Base-by-base conservation (phyloP, 2,329 filamentous ascomycete genomes). In the Exophiala phaeomuriformis region DNA sequence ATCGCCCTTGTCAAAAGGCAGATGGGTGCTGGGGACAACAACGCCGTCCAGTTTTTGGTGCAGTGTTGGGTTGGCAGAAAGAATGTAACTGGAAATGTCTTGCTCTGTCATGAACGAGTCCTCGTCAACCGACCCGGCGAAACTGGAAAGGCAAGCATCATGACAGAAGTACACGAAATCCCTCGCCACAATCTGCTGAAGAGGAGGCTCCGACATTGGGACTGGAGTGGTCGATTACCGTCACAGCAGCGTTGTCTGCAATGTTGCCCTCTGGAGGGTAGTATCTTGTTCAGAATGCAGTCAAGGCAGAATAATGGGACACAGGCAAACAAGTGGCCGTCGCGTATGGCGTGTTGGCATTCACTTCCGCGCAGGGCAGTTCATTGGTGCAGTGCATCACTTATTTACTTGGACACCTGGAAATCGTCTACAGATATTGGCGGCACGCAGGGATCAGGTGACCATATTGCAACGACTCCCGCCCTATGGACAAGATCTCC, bases 121-220 rank as follows among this genome's bases (percentile, higher is more conserved):
- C 9, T 31, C 33, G n/a, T 57, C 55, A 7, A 55, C 31, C 35
- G 46, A 48, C 4, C 56, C 56, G n/a, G 49, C 44, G 37, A 43
- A 55, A 29, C 56, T 58, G 3, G 40, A 10, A 3, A 19, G 42
- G 28, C 41, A 48, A 10, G 56, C 37, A 39, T 50, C 37, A 5
- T 41, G 36, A 47, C 49, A 49, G 19, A 58, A 51, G 35, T 58
- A 58, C 9, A 53, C 36, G 12, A 28, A 36, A 33, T 55, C 29
- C 1, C 9, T 36, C 36, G 48, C 42, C 28, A 32, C 32, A 12
- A 43, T 35, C 49, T 45, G 48, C 36, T 37, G 27, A 10, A n/a
- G 30, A 32, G 32, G 12, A 2, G 32, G 9, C 19, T 12, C 28
- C 4, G 39, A 28, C 39, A 7, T 5, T 28, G 12, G 28, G 6